phyloP scores from a whole-genome alignment of 2,329 filamentous ascomycete genomes.

The Chaetomiaceae sp. region DNA sequence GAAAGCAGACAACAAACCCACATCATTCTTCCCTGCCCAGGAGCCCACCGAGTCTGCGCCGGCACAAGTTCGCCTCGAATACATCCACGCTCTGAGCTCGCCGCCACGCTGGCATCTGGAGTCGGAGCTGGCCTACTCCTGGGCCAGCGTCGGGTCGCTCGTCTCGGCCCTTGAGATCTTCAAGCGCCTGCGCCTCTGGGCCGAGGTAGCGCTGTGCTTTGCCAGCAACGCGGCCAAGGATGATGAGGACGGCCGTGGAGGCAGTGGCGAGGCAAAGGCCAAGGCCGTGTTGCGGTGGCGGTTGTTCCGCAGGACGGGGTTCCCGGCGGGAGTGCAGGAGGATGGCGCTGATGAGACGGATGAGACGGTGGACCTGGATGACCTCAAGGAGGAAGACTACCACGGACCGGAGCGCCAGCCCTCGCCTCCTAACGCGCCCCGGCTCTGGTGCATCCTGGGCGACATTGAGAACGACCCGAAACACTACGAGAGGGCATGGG shows the following conservation, averaged over 20 bases:
- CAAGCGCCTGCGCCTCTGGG: conserved; percentile 87
- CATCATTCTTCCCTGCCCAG: conserved; percentile 75
- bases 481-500: conserved; percentile 85
- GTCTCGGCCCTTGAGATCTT: conserved; percentile 93
- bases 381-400: conserved; percentile 50
- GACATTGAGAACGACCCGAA: conserved; percentile 72
- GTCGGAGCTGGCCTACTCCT: conserved; percentile 86
- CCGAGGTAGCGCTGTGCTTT: conserved; percentile 87
- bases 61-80: conserved; percentile 69
- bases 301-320: conserved; percentile 62
- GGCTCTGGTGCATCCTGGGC: conserved; percentile 88
- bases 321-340: conserved; percentile 20
- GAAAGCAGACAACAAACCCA: conserved; percentile 44
- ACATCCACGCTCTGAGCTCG: conserved; percentile 77
- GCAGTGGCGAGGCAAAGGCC: conserved; percentile 71
- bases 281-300: conserved; percentile 70
- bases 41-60: conserved; percentile 74
- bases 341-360: conserved; percentile 39
- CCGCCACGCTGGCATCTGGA: conserved; percentile 92
- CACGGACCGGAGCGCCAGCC: conserved; percentile 63
- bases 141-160: conserved; percentile 82
- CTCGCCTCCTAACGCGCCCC: conserved; percentile 74
- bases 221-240: conserved; percentile 56
- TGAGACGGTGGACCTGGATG: conserved; percentile 51
- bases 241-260: conserved; percentile 49